These are phyloP conservation scores for Trichoderma sp. DNA, from an alignment of 2,329 filamentous ascomycete species.

Conservation along the genomic window DNA sequence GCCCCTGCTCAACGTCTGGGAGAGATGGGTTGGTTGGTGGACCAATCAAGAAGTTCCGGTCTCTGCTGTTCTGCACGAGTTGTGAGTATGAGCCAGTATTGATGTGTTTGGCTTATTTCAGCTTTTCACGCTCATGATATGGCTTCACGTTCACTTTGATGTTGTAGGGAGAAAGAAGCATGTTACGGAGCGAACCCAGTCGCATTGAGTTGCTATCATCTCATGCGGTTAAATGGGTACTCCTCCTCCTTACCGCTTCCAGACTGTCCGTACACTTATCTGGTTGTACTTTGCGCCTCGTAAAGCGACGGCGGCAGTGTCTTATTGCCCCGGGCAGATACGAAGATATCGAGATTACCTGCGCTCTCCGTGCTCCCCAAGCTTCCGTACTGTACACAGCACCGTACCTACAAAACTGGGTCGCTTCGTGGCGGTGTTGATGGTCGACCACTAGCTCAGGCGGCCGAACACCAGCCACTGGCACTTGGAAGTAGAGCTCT, in stretches of 20 bases:
- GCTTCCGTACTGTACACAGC: neutral
- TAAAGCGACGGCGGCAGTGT: neutral
- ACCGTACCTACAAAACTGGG: neutral
- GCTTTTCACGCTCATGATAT: neutral
- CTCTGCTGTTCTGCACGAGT: neutral
- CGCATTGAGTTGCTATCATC: neutral
- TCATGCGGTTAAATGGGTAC: neutral
- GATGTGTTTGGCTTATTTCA: neutral
- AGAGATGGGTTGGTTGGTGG: neutral
- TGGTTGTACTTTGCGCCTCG: neutral
- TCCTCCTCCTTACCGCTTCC: neutral
- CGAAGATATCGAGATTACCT: neutral
- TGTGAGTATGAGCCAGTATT: neutral
- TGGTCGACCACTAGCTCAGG: neutral
- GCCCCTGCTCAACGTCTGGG: neutral
- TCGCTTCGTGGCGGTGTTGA: constrained; percentile 3
- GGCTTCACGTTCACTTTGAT: neutral
- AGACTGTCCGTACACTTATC: neutral
- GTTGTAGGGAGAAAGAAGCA: neutral
- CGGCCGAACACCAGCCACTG: constrained; percentile 1
- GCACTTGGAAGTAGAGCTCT: neutral
- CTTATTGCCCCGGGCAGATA: neutral
- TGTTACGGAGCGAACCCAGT: neutral
- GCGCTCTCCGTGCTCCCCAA: neutral
- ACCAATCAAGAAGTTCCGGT: neutral